phyloP scores from a whole-genome alignment of 2,329 filamentous ascomycete species.

The Venturia effusa region DNA sequence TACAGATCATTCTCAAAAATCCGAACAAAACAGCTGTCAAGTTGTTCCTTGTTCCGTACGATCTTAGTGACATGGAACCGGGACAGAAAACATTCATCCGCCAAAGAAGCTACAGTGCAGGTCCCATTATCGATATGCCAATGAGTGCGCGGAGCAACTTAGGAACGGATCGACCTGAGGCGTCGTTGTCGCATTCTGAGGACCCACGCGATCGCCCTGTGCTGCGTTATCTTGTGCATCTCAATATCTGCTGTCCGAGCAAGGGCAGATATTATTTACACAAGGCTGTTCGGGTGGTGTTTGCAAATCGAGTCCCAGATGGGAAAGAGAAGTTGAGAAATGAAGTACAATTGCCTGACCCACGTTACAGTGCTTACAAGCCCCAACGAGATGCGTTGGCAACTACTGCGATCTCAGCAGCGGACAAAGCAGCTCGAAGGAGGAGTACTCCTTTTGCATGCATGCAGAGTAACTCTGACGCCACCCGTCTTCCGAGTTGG shows the following conservation, averaged over 20 bases:
- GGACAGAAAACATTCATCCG: slow-evolving; percentile 94
- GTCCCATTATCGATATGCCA: slow-evolving; percentile 68
- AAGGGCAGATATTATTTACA: slow-evolving; percentile 82
- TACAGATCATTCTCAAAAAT: slow-evolving; percentile 97
- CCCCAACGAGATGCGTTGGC: slow-evolving; percentile 31
- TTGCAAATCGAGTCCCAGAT: slow-evolving; percentile 91
- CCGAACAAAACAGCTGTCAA: slow-evolving; percentile 98
- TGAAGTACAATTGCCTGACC: slow-evolving; percentile 81
- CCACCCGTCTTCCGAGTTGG: slow-evolving; percentile 13
- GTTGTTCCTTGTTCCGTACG: slow-evolving; percentile 86
- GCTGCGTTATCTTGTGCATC: slow-evolving; percentile 78
- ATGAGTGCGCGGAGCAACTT: slow-evolving; percentile 34
- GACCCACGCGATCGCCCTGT: slow-evolving; percentile 55
- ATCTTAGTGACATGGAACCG: slow-evolving; percentile 81
- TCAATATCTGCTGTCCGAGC: slow-evolving; percentile 83
- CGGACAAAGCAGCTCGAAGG: slow-evolving; percentile 19
- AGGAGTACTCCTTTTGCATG: slow-evolving; percentile 23
- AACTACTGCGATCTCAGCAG: slow-evolving; percentile 17
- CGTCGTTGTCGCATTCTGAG: slow-evolving; percentile 37
- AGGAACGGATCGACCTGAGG: slow-evolving; percentile 44
- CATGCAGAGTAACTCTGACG: slow-evolving; percentile 19
- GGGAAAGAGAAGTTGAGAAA: slow-evolving; percentile 87
- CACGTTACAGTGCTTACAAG: slow-evolving; percentile 77
- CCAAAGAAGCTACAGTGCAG: slow-evolving; percentile 84
- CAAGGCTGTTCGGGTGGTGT: slow-evolving; percentile 86